Conservation (phyloP, 768 basidiomycete genomes). For the Suillus weaverae region DNA sequence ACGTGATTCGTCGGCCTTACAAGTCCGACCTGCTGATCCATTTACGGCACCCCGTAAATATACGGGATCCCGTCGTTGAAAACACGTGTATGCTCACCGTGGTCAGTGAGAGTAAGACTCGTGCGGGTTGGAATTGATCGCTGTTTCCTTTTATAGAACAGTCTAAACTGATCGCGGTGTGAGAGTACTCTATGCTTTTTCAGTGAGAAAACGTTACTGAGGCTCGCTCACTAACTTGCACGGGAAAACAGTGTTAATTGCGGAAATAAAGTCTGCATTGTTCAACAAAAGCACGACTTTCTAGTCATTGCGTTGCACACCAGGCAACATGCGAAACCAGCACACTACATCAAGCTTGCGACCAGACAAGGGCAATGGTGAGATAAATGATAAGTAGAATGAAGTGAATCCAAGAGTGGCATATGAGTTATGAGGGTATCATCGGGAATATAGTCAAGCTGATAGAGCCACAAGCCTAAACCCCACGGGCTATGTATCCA, state of each 20-base stretch:
- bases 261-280: conserved; percentile 11
- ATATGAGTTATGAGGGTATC: conserved; percentile 2
- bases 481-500: not conserved
- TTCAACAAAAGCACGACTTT: conserved; percentile 22
- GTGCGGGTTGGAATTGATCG: not conserved
- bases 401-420: conserved; percentile 21
- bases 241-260: not conserved
- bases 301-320: not conserved
- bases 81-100: not conserved
- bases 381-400: conserved; percentile 13
- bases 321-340: conserved; percentile 22
- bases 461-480: conserved; percentile 8
- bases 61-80: conserved; percentile 1
- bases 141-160: not conserved
- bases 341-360: conserved; percentile 19
- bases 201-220: not conserved
- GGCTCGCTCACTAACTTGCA: not conserved
- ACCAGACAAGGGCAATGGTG: conserved; percentile 9
- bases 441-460: conserved; percentile 1
- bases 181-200: no score
- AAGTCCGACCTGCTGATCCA: conserved; percentile 6
- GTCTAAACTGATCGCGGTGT: not conserved
- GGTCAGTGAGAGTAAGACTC: not conserved
- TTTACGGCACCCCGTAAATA: not conserved
- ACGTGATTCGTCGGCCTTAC: not conserved